Conservation (phyloP, 345 rosid genomes). For the Limnanthes douglasii region DNA sequence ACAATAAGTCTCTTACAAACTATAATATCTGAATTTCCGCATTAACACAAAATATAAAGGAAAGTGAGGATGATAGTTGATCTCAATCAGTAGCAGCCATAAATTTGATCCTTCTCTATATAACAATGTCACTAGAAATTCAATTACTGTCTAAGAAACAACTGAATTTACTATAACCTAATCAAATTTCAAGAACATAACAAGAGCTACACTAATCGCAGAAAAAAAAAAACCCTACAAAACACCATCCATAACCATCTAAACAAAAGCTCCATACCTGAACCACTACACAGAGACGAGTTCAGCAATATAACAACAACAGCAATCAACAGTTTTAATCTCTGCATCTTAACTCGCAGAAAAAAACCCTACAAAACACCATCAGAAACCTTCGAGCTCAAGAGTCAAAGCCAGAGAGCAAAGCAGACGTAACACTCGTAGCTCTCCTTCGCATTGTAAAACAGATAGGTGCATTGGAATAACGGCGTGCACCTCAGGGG, state of each 20-base stretch:
- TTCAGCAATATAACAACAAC: constrained; percentile 24
- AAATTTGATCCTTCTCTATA: too few species aligned
- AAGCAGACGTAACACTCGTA: constrained; percentile 8
- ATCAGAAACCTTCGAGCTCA: constrained; percentile 19
- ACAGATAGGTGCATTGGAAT: constrained; percentile 5
- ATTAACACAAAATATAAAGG: too few species aligned
- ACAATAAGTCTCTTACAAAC: not conserved
- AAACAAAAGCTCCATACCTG: constrained; percentile 20
- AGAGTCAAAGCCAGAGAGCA: constrained; percentile 6
- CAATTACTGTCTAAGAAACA: too few species aligned
- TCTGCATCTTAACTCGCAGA: constrained; percentile 31
- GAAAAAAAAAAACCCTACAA: constrained; percentile 8
- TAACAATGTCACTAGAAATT: too few species aligned
- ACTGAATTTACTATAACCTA: not conserved
- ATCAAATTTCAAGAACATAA: not conserved
- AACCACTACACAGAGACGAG: constrained; percentile 25
- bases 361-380: constrained; percentile 22
- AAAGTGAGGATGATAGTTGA: too few species aligned
- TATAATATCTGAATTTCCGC: not conserved
- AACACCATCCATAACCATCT: too few species aligned
- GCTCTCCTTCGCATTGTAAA: constrained; percentile 18
- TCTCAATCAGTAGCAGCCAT: too few species aligned
- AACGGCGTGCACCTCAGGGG: not conserved
- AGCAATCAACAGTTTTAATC: constrained; percentile 21
- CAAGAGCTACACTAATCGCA: not conserved